Evolutionary conservation across 2,329 filamentous ascomycete species (phyloP).

Genomic region (Cladophialophora carrionii): DNA sequence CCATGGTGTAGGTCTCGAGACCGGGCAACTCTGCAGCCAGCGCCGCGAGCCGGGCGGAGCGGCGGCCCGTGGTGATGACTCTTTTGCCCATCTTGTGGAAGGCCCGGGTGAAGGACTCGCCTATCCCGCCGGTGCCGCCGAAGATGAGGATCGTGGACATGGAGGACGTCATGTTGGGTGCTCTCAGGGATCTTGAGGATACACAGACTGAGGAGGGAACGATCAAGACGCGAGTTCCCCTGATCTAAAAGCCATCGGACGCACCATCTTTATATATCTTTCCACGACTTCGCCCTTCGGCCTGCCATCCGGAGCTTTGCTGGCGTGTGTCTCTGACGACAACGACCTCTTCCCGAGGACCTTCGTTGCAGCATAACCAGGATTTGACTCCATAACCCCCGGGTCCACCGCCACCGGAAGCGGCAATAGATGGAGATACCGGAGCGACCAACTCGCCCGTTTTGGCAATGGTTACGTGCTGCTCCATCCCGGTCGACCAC

Average conservation of each 20-base stretch:
- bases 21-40: constrained; percentile 40
- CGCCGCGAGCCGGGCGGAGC: constrained; percentile 34
- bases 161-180: constrained; percentile 26
- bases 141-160: constrained; percentile 40
- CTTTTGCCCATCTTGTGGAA: constrained; percentile 40
- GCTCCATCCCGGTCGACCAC: neutral
- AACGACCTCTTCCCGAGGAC: neutral
- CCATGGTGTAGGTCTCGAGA: constrained; percentile 39
- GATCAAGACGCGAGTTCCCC: neutral
- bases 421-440: constrained; percentile 14
- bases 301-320: no score
- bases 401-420: neutral
- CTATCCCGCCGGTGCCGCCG: constrained; percentile 53
- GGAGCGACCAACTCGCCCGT: neutral
- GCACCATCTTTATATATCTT: neutral
- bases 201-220: neutral
- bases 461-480: constrained; percentile 15
- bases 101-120: constrained; percentile 38
- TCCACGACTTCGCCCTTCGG: no score
- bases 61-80: constrained; percentile 40
- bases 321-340: no score
- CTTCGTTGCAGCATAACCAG: neutral
- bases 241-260: neutral
- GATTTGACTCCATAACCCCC: neutral
- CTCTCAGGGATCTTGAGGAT: no score